Evolutionary conservation across 2,329 filamentous ascomycete species (phyloP).

Genomic region (Stagonosporopsis rhizophila): DNA sequence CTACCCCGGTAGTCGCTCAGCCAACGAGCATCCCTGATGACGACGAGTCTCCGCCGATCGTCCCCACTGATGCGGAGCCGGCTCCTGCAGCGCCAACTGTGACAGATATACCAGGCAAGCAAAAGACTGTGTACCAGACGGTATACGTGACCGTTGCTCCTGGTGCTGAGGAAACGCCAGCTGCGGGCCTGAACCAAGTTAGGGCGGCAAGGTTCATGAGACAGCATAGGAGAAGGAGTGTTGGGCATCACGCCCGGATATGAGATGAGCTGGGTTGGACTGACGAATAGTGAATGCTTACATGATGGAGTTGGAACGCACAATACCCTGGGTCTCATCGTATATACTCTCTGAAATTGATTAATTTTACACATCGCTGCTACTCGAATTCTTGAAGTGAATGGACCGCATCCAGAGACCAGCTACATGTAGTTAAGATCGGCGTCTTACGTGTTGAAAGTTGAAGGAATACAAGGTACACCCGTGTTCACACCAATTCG

Average conservation of each 20-base stretch:
- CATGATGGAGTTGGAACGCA: constrained; percentile 7
- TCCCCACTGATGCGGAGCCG: constrained; percentile 7
- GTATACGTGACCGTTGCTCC: constrained; percentile 25
- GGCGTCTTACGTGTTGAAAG: too few species aligned
- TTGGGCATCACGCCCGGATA: constrained; percentile 23
- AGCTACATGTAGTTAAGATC: too few species aligned
- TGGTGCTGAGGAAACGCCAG: constrained; percentile 18
- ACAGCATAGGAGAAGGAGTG: constrained; percentile 26
- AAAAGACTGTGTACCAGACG: constrained; percentile 26
- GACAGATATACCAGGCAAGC: constrained; percentile 5
- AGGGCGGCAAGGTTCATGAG: constrained; percentile 25
- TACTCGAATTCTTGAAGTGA: too few species aligned
- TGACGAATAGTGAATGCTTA: background rate
- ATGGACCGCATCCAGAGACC: too few species aligned
- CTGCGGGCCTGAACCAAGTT: constrained; percentile 14
- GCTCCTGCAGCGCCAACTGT: constrained; percentile 13
- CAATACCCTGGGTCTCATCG: constrained; percentile 24
- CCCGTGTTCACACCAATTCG: too few species aligned
- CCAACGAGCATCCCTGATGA: constrained; percentile 8
- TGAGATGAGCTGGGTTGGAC: constrained; percentile 1
- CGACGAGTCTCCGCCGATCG: background rate
- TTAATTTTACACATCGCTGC: background rate
- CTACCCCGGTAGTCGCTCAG: background rate
- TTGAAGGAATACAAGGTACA: too few species aligned
- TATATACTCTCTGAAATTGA: constrained; percentile 16